Percentiles rank a stretch among this genome's conserved stretches.
phyloP scores from a whole-genome alignment of 257 asterid genomes.

The Rehmannia glutinosa region DNA sequence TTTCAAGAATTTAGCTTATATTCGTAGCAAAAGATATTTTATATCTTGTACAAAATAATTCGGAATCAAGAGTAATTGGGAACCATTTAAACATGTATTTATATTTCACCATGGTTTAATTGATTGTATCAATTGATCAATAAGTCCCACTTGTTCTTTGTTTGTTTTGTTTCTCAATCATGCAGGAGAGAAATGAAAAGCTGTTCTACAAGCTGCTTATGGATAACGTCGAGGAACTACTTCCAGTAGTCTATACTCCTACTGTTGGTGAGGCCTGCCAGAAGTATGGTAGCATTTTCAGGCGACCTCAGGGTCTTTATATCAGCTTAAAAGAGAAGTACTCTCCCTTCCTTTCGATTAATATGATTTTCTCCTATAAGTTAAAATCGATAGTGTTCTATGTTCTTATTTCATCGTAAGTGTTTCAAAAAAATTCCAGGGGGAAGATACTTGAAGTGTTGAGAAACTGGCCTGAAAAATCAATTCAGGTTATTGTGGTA shows the following conservation, averaged over 20 bases:
- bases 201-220: constrained; percentile 91
- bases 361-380: neutral
- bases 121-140: neutral
- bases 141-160: neutral
- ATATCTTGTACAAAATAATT: neutral
- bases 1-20: neutral
- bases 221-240: constrained; percentile 87
- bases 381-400: neutral
- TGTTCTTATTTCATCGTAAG: constrained; percentile 10
- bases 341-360: neutral
- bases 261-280: constrained; percentile 97
- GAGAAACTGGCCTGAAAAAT: constrained; percentile 92
- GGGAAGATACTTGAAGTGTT: constrained; percentile 83
- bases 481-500: constrained; percentile 88
- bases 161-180: constrained; percentile 14
- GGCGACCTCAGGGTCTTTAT: constrained; percentile 92
- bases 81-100: too few relatives aligned
- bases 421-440: too few relatives aligned
- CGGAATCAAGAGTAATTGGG: too few relatives aligned
- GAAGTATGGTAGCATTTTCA: constrained; percentile 86
- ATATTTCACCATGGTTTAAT: too few relatives aligned
- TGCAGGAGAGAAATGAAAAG: constrained; percentile 85
- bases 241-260: constrained; percentile 90
- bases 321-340: constrained; percentile 92
- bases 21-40: neutral